Base-by-base conservation (phyloP, 768 basidiomycete species). In the Pleurotus salmoneostramineus region DNA sequence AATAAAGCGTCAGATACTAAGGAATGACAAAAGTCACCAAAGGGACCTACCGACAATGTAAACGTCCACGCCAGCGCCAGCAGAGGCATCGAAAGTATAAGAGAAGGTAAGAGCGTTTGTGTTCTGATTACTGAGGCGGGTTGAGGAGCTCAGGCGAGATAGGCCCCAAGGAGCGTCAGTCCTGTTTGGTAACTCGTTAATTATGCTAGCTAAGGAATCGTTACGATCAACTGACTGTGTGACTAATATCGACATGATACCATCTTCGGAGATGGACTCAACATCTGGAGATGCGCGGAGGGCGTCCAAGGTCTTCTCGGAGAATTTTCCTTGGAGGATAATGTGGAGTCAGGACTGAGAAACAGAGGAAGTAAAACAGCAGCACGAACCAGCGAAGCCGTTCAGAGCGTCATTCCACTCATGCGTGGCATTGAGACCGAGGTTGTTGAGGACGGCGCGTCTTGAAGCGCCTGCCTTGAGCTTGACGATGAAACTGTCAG, bases 31-130 rank as follows among this genome's bases (percentile, higher is more conserved):
- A 56, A 40, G 15, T 33, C 15, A 34, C 15, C 10, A 14, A 4
- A 14, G 8, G 46, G 31, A 59, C 67, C 56, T 33, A 74, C 75
- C 78, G 56, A 79, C 64, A 52, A 79, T 61, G 59, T 77, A 79
- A 60, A 80, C 69, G 61, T 74, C 74, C 34, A 74, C 74, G n/a
- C 72, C 73, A 21, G 57, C 42, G 27, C 74, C 74, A 7, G 68
- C 73, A 33, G 66, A 51, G 33, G 58, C 56, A 45, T 72, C 66
- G 58, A 71, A 76, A 3, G 62, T 69, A 58, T 70, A 73, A n/a
- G 58, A 62, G 58, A 63, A 73, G 3, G 58, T 66, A 32, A 65
- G 37, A 33, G 58, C 57, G 58, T 37, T 50, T 21, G 59, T 45
- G 31, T 60, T 60, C n/a, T 54, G 50, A 44, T 56, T 59, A 17